Conservation (phyloP, 805 yeast genomes). For the Brettanomyces anomalus region DNA sequence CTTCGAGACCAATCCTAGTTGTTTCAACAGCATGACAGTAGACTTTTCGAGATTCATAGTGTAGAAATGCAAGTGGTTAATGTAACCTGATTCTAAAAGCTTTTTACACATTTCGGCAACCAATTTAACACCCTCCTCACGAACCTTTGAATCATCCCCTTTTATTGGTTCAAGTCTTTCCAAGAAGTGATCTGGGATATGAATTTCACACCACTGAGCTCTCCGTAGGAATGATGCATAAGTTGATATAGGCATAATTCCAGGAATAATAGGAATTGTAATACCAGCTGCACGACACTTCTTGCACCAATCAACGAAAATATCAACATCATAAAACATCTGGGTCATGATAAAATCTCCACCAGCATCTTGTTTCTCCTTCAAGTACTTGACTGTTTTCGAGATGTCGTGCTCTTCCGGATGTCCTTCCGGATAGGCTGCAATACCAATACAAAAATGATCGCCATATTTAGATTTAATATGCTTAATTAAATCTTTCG, state of each 20-base stretch:
- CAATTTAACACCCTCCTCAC: conserved; percentile 77
- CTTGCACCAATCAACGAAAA: conserved; percentile 75
- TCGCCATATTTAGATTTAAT: conserved; percentile 73
- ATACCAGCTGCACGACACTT: conserved; percentile 64
- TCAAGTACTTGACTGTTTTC: conserved; percentile 50
- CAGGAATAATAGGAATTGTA: conserved; percentile 85
- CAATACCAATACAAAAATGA: conserved; percentile 91
- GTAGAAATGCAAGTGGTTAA: conserved; percentile 88
- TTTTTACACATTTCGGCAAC: conserved; percentile 76
- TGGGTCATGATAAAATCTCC: conserved; percentile 93
- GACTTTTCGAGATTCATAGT: conserved; percentile 96
- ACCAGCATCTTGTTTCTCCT: conserved; percentile 88
- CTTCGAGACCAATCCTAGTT: conserved; percentile 41
- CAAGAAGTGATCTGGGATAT: conserved; percentile 66
- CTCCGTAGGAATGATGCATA: conserved; percentile 88
- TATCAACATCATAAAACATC: conserved; percentile 91
- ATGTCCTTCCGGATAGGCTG: conserved; percentile 97
- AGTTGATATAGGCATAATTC: conserved; percentile 98
- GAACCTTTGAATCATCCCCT: conserved; percentile 82
- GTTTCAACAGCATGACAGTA: conserved; percentile 79
- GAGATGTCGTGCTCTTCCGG: conserved; percentile 68
- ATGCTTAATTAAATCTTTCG: conserved; percentile 75
- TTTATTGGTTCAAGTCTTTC: conserved; percentile 69
- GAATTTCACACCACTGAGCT: conserved; percentile 87
- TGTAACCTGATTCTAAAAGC: conserved; percentile 58